These are phyloP conservation scores for Cafeteria roenbergensis DNA, from an alignment of 108 stramenopile species.

Conservation along the genomic window DNA sequence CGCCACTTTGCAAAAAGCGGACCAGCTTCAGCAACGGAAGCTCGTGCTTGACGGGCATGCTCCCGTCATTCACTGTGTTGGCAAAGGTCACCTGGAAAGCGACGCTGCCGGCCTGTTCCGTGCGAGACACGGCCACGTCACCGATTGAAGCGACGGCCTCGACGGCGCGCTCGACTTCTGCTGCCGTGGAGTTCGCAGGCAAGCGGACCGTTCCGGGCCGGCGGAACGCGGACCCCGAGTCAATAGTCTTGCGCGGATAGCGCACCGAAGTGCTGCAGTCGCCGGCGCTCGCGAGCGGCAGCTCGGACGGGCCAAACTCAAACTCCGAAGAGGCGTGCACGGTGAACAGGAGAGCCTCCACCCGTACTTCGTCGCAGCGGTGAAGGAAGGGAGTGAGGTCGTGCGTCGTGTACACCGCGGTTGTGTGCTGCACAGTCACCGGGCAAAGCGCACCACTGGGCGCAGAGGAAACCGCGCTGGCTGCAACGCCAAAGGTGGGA, in stretches of 20 bases:
- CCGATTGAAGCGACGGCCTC: background rate
- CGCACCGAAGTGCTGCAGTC: background rate
- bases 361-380: background rate
- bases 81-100: too few relatives aligned
- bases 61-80: too few relatives aligned
- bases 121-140: background rate
- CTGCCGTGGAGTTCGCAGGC: background rate
- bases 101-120: too few relatives aligned
- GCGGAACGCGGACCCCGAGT: background rate
- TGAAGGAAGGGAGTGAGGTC: background rate
- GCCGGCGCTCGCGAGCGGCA: conserved; percentile 13
- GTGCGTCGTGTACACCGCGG: background rate
- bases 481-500: background rate
- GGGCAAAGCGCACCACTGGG: background rate
- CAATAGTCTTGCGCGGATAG: background rate
- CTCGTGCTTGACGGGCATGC: too few relatives aligned
- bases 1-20: too few relatives aligned
- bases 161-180: background rate
- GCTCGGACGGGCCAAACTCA: conserved; percentile 12
- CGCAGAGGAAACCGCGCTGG: background rate
- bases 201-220: background rate
- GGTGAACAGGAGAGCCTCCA: background rate
- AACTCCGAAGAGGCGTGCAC: background rate
- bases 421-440: background rate
- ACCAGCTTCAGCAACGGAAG: too few relatives aligned